A percentile compares a stretch with the other conserved stretches of the same genome.
phyloP scores from a whole-genome alignment of 2,329 filamentous ascomycete species.

The Paraphaeosphaeria sporulosa region DNA sequence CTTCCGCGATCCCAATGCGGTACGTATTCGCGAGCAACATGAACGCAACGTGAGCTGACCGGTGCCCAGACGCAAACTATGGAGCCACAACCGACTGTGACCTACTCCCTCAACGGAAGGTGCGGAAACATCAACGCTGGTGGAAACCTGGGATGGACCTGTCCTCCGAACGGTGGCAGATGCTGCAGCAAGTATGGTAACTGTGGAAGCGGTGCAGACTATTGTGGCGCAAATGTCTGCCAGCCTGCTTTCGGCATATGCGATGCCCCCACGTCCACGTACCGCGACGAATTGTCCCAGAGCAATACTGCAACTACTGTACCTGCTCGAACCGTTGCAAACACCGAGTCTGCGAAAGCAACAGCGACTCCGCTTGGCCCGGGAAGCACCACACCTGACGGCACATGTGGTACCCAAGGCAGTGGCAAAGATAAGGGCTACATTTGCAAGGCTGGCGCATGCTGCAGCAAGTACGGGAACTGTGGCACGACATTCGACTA shows the following conservation, averaged over 20 bases:
- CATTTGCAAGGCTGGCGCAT: slow-evolving; percentile 3
- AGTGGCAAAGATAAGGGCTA: slow-evolving; percentile 7
- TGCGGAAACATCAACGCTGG: slow-evolving; percentile 21
- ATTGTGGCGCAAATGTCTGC: background rate
- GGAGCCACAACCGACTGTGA: slow-evolving; percentile 7
- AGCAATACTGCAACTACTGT: background rate
- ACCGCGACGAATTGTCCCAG: background rate
- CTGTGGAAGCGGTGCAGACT: slow-evolving; percentile 7
- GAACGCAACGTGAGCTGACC: too few species aligned
- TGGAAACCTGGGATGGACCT: slow-evolving; percentile 18
- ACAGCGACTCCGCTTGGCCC: background rate
- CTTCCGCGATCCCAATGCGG: slow-evolving; percentile 3
- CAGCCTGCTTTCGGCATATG: slow-evolving; percentile 8
- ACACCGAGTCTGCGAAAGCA: background rate
- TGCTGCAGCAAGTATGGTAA: slow-evolving; percentile 13
- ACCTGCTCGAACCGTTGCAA: background rate
- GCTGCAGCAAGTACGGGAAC: slow-evolving; percentile 17
- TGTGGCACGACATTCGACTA: slow-evolving; percentile 14
- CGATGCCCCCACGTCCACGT: background rate
- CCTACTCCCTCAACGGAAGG: slow-evolving; percentile 19
- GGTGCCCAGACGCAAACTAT: background rate
- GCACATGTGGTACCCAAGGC: background rate
- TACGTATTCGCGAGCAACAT: background rate
- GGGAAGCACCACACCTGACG: slow-evolving; percentile 2
- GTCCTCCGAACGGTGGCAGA: slow-evolving; percentile 16